Evolutionary conservation across 2,329 filamentous ascomycete genomes (phyloP).

Genomic region (Aspergillus ochraceus): DNA sequence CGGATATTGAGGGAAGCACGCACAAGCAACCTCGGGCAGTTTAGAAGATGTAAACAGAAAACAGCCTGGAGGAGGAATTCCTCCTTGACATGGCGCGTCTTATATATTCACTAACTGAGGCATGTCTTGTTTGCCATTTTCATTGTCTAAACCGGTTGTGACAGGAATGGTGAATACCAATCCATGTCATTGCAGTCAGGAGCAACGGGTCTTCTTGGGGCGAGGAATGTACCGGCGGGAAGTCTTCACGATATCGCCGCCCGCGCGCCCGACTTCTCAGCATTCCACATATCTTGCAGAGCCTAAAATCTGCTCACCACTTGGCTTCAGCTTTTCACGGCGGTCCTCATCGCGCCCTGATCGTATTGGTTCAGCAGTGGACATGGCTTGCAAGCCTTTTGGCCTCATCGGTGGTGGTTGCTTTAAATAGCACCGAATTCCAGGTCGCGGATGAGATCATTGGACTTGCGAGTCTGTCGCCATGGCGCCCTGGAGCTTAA

Average conservation of each 20-base stretch:
- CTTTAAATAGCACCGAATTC: neutral
- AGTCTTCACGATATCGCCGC: neutral
- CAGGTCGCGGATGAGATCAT: neutral
- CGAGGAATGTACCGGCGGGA: neutral
- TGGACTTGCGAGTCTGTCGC: neutral
- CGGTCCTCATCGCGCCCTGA: neutral
- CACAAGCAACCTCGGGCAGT: neutral
- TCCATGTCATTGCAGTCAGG: neutral
- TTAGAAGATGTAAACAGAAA: neutral
- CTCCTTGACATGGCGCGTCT: neutral
- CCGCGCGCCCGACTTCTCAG: neutral
- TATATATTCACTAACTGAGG: neutral
- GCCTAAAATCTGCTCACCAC: neutral
- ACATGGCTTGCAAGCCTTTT: neutral
- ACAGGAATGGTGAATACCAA: neutral
- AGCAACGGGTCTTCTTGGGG: neutral
- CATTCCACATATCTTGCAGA: neutral
- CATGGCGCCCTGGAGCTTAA: neutral
- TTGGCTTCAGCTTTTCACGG: neutral
- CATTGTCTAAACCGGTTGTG: neutral
- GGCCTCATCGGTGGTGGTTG: neutral
- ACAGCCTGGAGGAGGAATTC: neutral
- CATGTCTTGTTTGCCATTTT: neutral
- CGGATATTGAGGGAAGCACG: neutral
- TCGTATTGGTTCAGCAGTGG: neutral